Conservation (phyloP, 1,284 basidiomycete species). For the Wallemia ichthyophaga region DNA sequence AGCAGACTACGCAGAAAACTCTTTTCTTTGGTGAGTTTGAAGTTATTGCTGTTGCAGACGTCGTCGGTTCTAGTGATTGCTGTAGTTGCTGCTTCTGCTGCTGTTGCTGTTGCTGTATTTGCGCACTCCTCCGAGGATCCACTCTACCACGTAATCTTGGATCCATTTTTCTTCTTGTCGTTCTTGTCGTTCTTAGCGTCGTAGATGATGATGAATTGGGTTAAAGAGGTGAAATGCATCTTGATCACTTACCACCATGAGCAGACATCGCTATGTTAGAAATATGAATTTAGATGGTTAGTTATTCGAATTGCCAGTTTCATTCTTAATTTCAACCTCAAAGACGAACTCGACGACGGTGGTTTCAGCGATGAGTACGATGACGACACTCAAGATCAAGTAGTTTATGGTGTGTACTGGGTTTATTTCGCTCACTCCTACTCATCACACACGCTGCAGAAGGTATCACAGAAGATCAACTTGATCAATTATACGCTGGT, state of each 20-base stretch:
- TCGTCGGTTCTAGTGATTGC: no score
- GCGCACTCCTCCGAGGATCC: background rate
- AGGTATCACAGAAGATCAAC: conserved; percentile 34
- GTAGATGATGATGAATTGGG: background rate
- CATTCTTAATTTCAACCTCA: background rate
- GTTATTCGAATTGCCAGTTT: conserved; percentile 13
- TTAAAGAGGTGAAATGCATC: background rate
- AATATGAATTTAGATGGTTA: conserved; percentile 64
- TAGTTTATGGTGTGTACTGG: background rate
- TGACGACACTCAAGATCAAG: conserved; percentile 17
- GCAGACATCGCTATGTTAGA: conserved; percentile 56
- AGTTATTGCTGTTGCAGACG: background rate
- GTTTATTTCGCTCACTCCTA: background rate
- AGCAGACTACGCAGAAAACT: background rate
- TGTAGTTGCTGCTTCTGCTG: background rate
- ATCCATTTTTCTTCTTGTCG: no score
- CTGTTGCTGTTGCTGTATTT: background rate
- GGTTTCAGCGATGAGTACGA: conserved; percentile 36
- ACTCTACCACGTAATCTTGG: background rate
- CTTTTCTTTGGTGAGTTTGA: background rate
- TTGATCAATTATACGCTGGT: conserved; percentile 38
- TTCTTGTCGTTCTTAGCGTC: no score
- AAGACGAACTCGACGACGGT: conserved; percentile 46
- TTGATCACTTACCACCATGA: background rate
- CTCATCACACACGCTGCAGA: conserved; percentile 1